These are phyloP conservation scores for Myxozyma melibiosi DNA, from an alignment of 805 yeast species.

Conservation along the genomic window DNA sequence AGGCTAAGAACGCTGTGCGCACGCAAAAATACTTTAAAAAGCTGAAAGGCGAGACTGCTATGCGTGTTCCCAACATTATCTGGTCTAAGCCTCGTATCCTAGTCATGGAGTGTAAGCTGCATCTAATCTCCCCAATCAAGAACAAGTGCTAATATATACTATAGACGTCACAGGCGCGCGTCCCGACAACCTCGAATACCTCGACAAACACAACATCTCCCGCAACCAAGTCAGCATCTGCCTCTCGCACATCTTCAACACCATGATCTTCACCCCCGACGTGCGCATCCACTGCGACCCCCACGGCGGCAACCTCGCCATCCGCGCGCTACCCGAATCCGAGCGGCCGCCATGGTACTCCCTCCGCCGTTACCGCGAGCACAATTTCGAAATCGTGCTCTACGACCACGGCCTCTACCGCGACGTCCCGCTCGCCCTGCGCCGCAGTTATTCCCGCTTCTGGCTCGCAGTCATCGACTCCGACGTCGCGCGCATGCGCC, in stretches of 20 bases:
- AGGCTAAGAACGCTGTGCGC: constrained; percentile 76
- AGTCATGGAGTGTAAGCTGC: constrained; percentile 60
- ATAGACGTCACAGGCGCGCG: constrained; percentile 82
- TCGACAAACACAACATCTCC: constrained; percentile 65
- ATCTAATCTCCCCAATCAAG: too few relatives aligned
- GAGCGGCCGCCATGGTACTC: constrained; percentile 35
- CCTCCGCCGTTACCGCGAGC: constrained; percentile 51
- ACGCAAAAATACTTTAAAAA: constrained; percentile 70
- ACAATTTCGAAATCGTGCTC: constrained; percentile 85
- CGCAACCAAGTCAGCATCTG: constrained; percentile 81
- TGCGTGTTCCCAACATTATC: constrained; percentile 73
- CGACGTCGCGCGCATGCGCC: constrained; percentile 64
- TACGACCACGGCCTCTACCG: constrained; percentile 96
- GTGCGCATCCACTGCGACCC: constrained; percentile 97
- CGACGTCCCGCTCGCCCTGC: constrained; percentile 72
- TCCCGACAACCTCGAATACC: constrained; percentile 70
- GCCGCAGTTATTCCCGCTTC: constrained; percentile 82
- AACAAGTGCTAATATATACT: neutral
- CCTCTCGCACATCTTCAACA: constrained; percentile 85
- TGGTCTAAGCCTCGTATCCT: constrained; percentile 70
- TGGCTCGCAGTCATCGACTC: constrained; percentile 87
- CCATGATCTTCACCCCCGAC: constrained; percentile 91
- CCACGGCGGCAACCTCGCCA: constrained; percentile 95
- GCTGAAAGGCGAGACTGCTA: constrained; percentile 61
- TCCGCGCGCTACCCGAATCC: constrained; percentile 49